Percentiles rank a stretch among this genome's conserved stretches.
These are phyloP conservation scores for Colletotrichum sp. DNA, from an alignment of 2,329 filamentous ascomycete species.

Conservation along the genomic window DNA sequence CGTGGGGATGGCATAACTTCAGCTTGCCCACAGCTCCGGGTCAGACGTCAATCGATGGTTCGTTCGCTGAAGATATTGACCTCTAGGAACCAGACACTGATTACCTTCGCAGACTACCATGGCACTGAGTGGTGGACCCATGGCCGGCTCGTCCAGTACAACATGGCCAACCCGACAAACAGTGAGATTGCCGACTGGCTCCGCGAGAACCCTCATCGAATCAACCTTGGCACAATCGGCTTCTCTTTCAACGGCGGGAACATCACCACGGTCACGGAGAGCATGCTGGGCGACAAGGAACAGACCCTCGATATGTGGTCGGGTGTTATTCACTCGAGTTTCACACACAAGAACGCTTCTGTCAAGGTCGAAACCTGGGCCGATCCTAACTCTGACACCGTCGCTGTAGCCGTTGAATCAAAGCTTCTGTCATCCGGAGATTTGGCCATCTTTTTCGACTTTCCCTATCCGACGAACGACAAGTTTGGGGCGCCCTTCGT, in stretches of 20 bases:
- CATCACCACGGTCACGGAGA: conserved; percentile 38
- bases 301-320: conserved; percentile 55
- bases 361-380: conserved; percentile 50
- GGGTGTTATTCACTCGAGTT: conserved; percentile 48
- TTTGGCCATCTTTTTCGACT: conserved; percentile 57
- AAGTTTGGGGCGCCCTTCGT: conserved; percentile 63
- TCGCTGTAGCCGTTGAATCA: conserved; percentile 49
- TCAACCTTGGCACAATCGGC: conserved; percentile 55
- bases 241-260: conserved; percentile 45
- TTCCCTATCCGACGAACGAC: conserved; percentile 52
- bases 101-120: conserved; percentile 35
- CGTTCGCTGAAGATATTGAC: neutral
- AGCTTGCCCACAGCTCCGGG: conserved; percentile 46
- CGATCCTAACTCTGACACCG: conserved; percentile 49
- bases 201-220: conserved; percentile 54
- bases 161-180: conserved; percentile 45
- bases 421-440: conserved; percentile 38
- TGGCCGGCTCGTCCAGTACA: conserved; percentile 44
- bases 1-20: conserved; percentile 57
- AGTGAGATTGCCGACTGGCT: conserved; percentile 47
- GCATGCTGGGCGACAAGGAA: conserved; percentile 39
- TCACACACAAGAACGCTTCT: conserved; percentile 41
- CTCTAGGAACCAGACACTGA: neutral
- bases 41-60: conserved; percentile 24
- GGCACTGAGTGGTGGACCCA: conserved; percentile 50